Evolutionary conservation across 2,329 filamentous ascomycete species (phyloP), one percentile per base, ranked within the genome.

Genomic region (Neofusicoccum sp.): DNA sequence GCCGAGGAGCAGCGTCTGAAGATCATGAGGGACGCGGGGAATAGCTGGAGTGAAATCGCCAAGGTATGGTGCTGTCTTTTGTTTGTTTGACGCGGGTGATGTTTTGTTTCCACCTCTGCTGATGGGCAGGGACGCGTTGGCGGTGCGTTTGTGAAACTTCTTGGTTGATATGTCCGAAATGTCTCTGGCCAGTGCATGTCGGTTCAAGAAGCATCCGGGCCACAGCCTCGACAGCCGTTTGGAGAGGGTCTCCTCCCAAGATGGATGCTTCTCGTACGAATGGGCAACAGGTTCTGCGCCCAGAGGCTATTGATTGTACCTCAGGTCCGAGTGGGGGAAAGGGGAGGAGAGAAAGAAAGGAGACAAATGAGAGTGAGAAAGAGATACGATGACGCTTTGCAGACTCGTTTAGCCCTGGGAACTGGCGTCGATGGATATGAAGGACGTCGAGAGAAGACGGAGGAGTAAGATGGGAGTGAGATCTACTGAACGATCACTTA

Each of bases 21-120:
- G 83, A 87, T 89, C 68, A 96, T 99, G 92, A 86, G 95, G 71
- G 95, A 98, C 77, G 87, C 89, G 1, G 93, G 94, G 9, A 93
- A 91, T 70, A 97, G 91, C 73, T 99, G 95, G 95, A 96, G 92
- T 54, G 95, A 98, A 73, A 99, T 99, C 73, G 95, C 94, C 70
- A 98, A 98, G 88, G 93, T 96, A 71, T 66, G 59, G 59, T 44
- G 47, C 7, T 7, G 6, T 31, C 28, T 31, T 12, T 22, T 36
- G 33, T 56, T 41, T 45, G 34, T 49, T 33, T n/a, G 5, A 3
- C 5, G 36, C 7, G 9, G 16, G 44, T 47, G 22, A 29, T 54
- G 33, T 36, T 33, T 31, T n/a, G 14, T 41, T 16, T 16, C 37
- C 28, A 44, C 28, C 5, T 11, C 22, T 16, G 12, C 9, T 58